Percentiles rank a stretch among this genome's conserved stretches.
phyloP scores from a whole-genome alignment of 192 early-diverging fungal species.

The Podila horticola region DNA sequence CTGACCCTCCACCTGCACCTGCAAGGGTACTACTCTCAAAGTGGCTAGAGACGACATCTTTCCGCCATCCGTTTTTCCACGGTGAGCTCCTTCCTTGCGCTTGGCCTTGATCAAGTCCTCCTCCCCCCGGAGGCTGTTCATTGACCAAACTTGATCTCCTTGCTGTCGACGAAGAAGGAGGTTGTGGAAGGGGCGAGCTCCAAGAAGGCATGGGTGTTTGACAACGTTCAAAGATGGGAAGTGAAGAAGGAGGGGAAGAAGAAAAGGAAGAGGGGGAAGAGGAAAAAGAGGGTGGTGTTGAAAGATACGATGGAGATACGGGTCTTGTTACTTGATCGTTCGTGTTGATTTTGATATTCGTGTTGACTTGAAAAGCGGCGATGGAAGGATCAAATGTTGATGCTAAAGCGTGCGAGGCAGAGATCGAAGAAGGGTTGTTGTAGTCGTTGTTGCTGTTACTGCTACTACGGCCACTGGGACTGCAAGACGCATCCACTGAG shows the following conservation, averaged over 20 bases:
- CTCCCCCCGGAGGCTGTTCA: not conserved
- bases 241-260: not conserved
- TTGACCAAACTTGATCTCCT: not conserved
- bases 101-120: not conserved
- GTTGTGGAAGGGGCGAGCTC: not conserved
- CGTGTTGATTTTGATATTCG: too few relatives aligned
- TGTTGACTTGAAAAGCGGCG: too few relatives aligned
- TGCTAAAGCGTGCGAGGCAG: not conserved
- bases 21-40: not conserved
- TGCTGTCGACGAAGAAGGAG: not conserved
- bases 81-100: not conserved
- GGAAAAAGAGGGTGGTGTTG: too few relatives aligned
- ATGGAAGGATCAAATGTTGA: too few relatives aligned
- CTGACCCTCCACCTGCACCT: not conserved
- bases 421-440: not conserved
- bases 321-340: too few relatives aligned
- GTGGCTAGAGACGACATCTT: not conserved
- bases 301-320: too few relatives aligned
- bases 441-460: not conserved
- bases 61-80: constrained; percentile 2
- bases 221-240: not conserved
- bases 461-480: constrained; percentile 4
- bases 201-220: not conserved
- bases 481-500: not conserved
- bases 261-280: too few relatives aligned